phyloP scores from a whole-genome alignment of 768 basidiomycete genomes.

The Xerocomus potaroensis region DNA sequence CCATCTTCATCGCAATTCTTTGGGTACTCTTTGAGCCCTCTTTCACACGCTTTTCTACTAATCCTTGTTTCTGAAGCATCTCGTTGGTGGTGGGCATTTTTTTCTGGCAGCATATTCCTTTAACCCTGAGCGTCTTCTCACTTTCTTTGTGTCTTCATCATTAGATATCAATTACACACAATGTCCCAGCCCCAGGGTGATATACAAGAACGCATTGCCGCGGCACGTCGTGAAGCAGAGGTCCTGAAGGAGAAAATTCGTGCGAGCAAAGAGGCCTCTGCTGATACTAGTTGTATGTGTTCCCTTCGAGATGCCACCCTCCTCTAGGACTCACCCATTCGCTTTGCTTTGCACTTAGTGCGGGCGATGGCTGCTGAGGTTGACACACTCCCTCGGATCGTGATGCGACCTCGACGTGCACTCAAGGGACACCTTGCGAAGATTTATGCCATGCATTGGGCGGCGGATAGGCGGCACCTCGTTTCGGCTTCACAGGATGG shows the following conservation, averaged over 20 bases:
- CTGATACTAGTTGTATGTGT: conserved; percentile 92
- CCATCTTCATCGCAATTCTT: conserved; percentile 11
- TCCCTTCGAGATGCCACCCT: conserved; percentile 1
- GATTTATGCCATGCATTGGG: conserved; percentile 99
- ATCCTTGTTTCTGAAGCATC: conserved; percentile 28
- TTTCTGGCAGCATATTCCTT: conserved; percentile 16
- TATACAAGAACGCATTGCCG: conserved; percentile 90
- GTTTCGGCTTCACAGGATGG: conserved; percentile 99
- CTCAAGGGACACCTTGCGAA: conserved; percentile 97
- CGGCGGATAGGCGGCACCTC: conserved; percentile 92
- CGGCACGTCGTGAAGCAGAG: conserved; percentile 95
- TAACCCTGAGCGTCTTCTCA: background rate
- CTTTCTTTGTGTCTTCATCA: background rate
- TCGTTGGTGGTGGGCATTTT: conserved; percentile 27
- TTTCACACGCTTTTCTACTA: conserved; percentile 26
- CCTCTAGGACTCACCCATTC: conserved; percentile 8
- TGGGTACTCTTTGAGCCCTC: conserved; percentile 14
- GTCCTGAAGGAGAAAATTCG: conserved; percentile 98
- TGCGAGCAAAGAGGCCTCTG: conserved; percentile 91
- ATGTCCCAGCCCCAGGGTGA: conserved; percentile 84
- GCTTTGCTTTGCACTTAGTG: conserved; percentile 47
- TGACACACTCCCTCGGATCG: conserved; percentile 91
- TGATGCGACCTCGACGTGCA: conserved; percentile 93
- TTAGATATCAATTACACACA: conserved; percentile 12
- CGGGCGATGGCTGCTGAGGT: conserved; percentile 98